Evolutionary conservation across 2,329 filamentous ascomycete genomes (phyloP).

Genomic region (Botrytis fabae): DNA sequence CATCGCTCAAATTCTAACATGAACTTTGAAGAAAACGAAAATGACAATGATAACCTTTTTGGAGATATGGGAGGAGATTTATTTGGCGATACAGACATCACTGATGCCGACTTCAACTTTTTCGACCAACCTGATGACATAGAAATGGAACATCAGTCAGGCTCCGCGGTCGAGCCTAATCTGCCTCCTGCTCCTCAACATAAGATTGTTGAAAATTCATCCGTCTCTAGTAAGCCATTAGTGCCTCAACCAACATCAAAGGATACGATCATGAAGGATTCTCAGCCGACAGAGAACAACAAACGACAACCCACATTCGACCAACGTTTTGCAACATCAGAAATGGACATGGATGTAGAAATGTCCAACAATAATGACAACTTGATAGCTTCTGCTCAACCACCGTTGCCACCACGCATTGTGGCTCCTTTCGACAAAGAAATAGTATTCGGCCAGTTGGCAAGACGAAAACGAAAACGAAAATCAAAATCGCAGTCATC

Average conservation of each 20-base stretch:
- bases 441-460: constrained; percentile 35
- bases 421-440: constrained; percentile 37
- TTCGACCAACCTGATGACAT: constrained; percentile 63
- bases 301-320: not conserved
- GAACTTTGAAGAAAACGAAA: constrained; percentile 35
- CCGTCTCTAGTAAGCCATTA: constrained; percentile 1
- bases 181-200: constrained; percentile 5
- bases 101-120: constrained; percentile 81
- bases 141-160: constrained; percentile 26
- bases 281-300: not conserved
- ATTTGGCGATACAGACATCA: constrained; percentile 66
- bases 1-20: constrained; percentile 30
- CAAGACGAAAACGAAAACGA: constrained; percentile 15
- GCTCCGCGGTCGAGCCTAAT: not conserved
- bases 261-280: constrained; percentile 18
- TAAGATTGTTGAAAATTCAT: constrained; percentile 16
- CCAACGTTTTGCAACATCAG: not conserved
- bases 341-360: not conserved
- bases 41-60: constrained; percentile 55
- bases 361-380: constrained; percentile 14
- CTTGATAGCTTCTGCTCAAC: not conserved
- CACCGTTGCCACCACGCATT: constrained; percentile 3
- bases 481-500: not conserved
- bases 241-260: not conserved
- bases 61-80: constrained; percentile 68